phyloP scores from a whole-genome alignment of 2,329 filamentous ascomycete genomes.

The Curvularia eragrostidis region DNA sequence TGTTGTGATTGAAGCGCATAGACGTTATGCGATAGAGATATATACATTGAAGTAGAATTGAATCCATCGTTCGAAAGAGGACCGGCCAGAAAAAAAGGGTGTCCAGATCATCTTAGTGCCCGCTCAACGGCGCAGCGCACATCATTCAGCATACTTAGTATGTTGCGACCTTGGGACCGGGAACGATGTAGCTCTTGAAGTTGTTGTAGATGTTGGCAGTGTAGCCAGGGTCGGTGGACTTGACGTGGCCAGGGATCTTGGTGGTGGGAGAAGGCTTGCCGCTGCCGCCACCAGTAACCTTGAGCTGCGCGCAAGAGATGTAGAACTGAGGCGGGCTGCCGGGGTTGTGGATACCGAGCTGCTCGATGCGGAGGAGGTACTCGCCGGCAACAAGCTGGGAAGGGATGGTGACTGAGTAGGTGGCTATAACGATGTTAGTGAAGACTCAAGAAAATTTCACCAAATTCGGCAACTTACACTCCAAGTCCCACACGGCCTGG shows the following conservation, averaged over 20 bases:
- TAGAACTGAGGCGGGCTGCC: constrained; percentile 37
- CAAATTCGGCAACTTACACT: constrained; percentile 26
- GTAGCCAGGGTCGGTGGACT: constrained; percentile 45
- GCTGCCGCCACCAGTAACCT: constrained; percentile 51
- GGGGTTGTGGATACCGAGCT: constrained; percentile 57
- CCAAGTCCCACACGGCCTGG: constrained; percentile 44
- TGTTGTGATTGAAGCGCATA: not conserved
- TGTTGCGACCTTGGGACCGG: constrained; percentile 47
- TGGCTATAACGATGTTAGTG: constrained; percentile 30
- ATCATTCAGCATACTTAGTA: constrained; percentile 32
- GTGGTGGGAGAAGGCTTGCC: constrained; percentile 31
- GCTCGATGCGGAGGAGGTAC: constrained; percentile 58
- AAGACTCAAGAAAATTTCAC: not conserved
- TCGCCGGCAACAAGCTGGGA: constrained; percentile 52
- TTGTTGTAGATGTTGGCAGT: constrained; percentile 50
- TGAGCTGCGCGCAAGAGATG: constrained; percentile 56
- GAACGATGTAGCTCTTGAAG: constrained; percentile 48
- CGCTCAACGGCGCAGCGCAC: not conserved
- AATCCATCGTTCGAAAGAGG: constrained; percentile 2
- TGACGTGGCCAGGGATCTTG: constrained; percentile 45
- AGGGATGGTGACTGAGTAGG: constrained; percentile 51
- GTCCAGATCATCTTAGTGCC: not conserved
- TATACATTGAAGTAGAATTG: constrained; percentile 17
- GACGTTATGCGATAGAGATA: constrained; percentile 8
- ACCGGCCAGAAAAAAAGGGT: not conserved